These are phyloP conservation scores for Epichloe amarillans DNA, from an alignment of 2,329 filamentous ascomycete species.

Conservation along the genomic window DNA sequence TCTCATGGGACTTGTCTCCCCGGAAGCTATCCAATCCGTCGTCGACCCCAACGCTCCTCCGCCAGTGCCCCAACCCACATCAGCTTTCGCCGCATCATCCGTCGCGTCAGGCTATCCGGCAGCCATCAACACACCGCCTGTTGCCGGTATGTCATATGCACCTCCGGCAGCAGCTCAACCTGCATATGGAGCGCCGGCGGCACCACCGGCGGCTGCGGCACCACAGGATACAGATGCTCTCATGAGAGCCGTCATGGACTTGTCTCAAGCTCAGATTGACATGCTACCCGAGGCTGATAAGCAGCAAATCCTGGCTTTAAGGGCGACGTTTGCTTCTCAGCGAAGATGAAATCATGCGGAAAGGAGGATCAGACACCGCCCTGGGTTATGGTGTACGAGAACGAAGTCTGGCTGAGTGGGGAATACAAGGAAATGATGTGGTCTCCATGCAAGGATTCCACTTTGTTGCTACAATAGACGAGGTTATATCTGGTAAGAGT, in stretches of 20 bases:
- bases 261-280: conserved; percentile 71
- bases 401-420: background rate
- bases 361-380: background rate
- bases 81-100: conserved; percentile 21
- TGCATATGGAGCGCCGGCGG: conserved; percentile 21
- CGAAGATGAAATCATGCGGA: conserved; percentile 13
- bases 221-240: conserved; percentile 54
- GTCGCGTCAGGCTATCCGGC: conserved; percentile 24
- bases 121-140: conserved; percentile 35
- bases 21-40: conserved; percentile 67
- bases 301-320: conserved; percentile 65
- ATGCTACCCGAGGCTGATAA: conserved; percentile 62
- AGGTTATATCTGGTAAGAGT: background rate
- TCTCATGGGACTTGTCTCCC: conserved; percentile 87
- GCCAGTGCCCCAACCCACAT: conserved; percentile 16
- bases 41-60: conserved; percentile 46
- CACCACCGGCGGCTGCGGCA: conserved; percentile 19
- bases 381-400: background rate
- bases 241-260: conserved; percentile 66
- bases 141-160: conserved; percentile 30
- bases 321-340: conserved; percentile 45
- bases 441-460: background rate
- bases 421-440: background rate
- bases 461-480: background rate
- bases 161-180: conserved; percentile 25